Evolutionary conservation across 345 rosid species (phyloP).

Genomic region (Erucastrum elatum): DNA sequence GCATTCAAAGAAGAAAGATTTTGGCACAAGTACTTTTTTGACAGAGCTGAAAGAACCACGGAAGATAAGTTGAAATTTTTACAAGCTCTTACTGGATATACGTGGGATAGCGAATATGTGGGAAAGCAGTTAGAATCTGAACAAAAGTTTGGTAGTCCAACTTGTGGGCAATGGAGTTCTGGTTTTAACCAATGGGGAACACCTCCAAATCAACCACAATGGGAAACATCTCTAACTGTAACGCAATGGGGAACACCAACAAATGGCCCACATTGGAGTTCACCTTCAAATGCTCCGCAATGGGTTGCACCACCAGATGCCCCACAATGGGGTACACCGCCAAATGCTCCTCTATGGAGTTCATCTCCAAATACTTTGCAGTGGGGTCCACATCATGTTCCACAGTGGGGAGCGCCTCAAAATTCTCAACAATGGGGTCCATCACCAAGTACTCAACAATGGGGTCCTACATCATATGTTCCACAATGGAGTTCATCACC

Average conservation of each 20-base stretch:
- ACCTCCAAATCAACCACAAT: not conserved
- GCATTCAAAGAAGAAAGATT: not conserved
- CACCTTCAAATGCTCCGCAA: not conserved
- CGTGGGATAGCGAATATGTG: not conserved
- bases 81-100: not conserved
- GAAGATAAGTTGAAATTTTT: not conserved
- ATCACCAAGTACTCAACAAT: not conserved
- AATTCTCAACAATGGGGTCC: not conserved
- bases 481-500: not conserved
- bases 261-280: not conserved
- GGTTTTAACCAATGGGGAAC: not conserved
- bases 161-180: not conserved
- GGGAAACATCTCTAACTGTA: no score
- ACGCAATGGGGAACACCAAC: not conserved
- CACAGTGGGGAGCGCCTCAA: not conserved
- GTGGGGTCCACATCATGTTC: not conserved
- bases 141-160: not conserved
- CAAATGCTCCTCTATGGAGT: not conserved
- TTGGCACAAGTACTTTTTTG: not conserved
- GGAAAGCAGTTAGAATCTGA: not conserved
- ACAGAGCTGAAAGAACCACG: not conserved
- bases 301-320: not conserved
- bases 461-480: not conserved
- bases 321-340: not conserved
- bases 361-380: not conserved